These are phyloP conservation scores for Flaveria brownii DNA, from an alignment of 129 eudicot genomes.

Conservation along the genomic window DNA sequence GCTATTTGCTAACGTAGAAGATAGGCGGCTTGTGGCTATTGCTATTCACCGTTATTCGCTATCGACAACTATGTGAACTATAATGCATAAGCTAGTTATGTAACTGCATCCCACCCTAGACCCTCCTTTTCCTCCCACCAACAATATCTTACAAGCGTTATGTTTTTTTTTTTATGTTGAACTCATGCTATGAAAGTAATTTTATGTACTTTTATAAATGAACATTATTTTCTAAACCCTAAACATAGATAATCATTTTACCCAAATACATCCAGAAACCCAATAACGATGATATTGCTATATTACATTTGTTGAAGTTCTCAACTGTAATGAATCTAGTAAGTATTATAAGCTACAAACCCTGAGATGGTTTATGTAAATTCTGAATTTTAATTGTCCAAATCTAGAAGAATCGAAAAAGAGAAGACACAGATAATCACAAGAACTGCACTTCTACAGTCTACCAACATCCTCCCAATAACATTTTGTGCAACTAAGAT, in stretches of 20 bases:
- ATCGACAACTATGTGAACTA: too few relatives aligned
- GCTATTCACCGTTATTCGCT: too few relatives aligned
- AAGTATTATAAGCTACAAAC: constrained; percentile 7
- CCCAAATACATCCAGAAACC: background rate
- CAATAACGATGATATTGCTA: background rate
- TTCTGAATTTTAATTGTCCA: background rate
- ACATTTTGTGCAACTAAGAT: background rate
- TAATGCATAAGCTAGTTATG: too few relatives aligned
- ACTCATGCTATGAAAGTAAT: background rate
- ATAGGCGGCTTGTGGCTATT: too few relatives aligned
- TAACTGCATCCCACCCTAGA: too few relatives aligned
- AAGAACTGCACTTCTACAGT: background rate
- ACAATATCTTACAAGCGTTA: background rate
- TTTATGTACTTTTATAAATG: background rate
- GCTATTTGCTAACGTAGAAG: too few relatives aligned
- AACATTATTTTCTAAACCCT: background rate
- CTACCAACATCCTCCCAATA: too few relatives aligned
- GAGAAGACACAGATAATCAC: background rate
- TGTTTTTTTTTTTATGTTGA: background rate
- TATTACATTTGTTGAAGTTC: background rate
- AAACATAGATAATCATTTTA: background rate
- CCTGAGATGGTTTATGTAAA: constrained; percentile 7
- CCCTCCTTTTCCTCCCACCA: background rate
- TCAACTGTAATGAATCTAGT: background rate
- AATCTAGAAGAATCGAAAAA: background rate